Evolutionary conservation across 306 rosid genomes (phyloP), one percentile per base, ranked within the genome.

Genomic region (Mucuna pruriens): DNA sequence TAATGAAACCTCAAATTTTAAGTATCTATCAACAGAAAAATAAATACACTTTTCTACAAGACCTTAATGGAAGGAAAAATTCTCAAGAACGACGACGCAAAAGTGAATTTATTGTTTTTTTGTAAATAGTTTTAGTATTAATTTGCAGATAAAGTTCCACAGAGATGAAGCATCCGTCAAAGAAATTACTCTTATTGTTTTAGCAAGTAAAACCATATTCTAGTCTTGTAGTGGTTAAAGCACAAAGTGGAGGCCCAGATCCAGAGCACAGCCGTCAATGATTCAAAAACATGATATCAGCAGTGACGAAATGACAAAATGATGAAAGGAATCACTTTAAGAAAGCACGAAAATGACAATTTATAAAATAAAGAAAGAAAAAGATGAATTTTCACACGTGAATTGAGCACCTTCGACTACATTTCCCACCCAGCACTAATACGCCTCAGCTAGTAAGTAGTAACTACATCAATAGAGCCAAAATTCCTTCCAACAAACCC

Each of bases 281-380:
- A 73, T 83, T 83, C 49, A 51, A 34, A 66, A 66, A 49, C 13
- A 45, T 84, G 84, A 84, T 68, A 23, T 84, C 67, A 79, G 87
- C 87, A 84, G 58, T 84, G 84, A 84, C 87, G 81, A 79, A 74
- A 74, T 74, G 38, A 49, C 63, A 83, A 64, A 49, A 42, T 55
- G 84, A 44, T 67, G 74, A 79, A 79, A 67, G 81, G 87, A 74
- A 79, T 74, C 78, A 66, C 81, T 79, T 79, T 66, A 46, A 40
- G 49, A 52, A 78, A 10, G 29, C 77, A 36, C 51, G 74, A 74
- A 74, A 79, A 67, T 4, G 84, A 84, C 78, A 20, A 45, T 57
- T 65, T 48, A 58, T 51, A 5, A 10, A 6, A 66, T 2, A 16
- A 42, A 40, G 3, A 25, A 10, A 17, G 11, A 15, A 61, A 40